Evolutionary conservation across 192 early-diverging fungal genomes (phyloP).

Genomic region (Rhizophagus prolifer): DNA sequence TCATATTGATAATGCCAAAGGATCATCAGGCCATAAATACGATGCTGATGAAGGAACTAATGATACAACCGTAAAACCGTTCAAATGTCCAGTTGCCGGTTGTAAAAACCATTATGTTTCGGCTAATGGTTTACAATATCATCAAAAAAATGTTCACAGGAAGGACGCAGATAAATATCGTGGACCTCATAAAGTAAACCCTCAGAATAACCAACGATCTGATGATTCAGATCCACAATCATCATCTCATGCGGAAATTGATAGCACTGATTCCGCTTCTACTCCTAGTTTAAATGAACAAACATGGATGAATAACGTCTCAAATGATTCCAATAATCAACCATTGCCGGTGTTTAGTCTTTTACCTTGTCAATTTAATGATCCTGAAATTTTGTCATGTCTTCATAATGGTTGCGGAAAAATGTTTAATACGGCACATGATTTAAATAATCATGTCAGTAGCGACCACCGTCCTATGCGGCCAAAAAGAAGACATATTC

Average conservation of each 20-base stretch:
- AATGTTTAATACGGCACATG: background rate
- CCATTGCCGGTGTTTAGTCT: background rate
- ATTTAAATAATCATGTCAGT: background rate
- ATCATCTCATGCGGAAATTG: background rate
- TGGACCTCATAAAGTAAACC: background rate
- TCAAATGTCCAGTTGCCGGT: constrained; percentile 38
- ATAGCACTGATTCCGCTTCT: background rate
- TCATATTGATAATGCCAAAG: constrained; percentile 58
- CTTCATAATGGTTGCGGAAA: background rate
- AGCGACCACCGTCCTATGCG: background rate
- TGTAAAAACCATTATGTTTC: constrained; percentile 46
- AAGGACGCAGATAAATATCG: constrained; percentile 11
- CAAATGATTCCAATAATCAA: background rate
- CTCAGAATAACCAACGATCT: background rate
- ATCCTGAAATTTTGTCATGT: background rate
- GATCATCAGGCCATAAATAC: constrained; percentile 6
- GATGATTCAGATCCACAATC: background rate
- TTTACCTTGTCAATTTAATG: background rate
- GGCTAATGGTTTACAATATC: constrained; percentile 43
- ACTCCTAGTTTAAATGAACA: background rate
- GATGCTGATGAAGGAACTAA: constrained; percentile 4
- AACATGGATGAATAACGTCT: background rate
- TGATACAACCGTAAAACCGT: constrained; percentile 26
- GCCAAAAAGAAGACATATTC: background rate
- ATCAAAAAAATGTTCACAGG: constrained; percentile 14